These are phyloP conservation scores for Catharanthus roseus DNA, from an alignment of 257 asterid genomes.

Conservation along the genomic window DNA sequence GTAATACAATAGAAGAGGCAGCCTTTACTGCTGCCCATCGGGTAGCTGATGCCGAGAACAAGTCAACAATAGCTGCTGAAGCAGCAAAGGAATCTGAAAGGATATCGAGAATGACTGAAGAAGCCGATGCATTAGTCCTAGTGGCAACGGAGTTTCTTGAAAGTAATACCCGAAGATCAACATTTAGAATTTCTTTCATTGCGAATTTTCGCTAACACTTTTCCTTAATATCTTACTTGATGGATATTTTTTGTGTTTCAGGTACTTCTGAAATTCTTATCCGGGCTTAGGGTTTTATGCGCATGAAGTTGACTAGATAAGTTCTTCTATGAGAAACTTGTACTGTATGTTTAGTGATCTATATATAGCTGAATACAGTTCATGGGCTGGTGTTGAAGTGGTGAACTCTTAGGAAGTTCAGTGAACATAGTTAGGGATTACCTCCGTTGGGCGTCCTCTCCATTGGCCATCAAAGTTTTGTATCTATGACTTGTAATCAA, in stretches of 20 bases:
- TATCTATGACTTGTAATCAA: neutral
- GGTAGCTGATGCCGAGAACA: constrained; percentile 79
- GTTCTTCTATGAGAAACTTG: constrained; percentile 6
- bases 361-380: neutral
- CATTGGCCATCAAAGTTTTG: constrained; percentile 4
- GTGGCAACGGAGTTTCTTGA: constrained; percentile 56
- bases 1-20: constrained; percentile 59
- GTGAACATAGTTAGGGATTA: neutral
- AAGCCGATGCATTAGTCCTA: constrained; percentile 48
- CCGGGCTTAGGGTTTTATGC: constrained; percentile 31
- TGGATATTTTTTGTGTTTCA: constrained; percentile 21
- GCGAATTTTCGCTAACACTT: neutral
- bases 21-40: constrained; percentile 45
- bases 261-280: constrained; percentile 59
- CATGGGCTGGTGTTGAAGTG: neutral
- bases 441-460: neutral
- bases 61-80: constrained; percentile 70
- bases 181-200: constrained; percentile 4
- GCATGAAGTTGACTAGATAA: neutral
- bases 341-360: constrained; percentile 15
- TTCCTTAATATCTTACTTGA: constrained; percentile 2
- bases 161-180: constrained; percentile 32
- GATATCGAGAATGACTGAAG: constrained; percentile 65
- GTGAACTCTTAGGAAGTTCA: neutral
- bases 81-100: constrained; percentile 77